Evolutionary conservation across 2,329 filamentous ascomycete genomes (phyloP).

Genomic region (Ceratocystis smalleyi): DNA sequence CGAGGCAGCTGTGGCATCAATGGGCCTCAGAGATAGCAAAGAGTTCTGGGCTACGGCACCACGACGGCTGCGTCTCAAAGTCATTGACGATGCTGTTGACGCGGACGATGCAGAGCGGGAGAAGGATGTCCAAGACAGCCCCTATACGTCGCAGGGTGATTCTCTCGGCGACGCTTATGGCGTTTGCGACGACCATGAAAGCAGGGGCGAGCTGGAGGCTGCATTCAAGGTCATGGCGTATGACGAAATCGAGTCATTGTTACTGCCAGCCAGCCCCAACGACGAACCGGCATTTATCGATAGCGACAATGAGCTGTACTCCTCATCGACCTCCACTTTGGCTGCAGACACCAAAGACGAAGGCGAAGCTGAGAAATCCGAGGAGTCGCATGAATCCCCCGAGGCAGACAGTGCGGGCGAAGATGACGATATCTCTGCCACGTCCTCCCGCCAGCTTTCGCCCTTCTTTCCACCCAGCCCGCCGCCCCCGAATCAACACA

Average conservation of each 20-base stretch:
- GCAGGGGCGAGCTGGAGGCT: slow-evolving; percentile 14
- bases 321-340: neutral
- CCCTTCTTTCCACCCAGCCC: slow-evolving; percentile 6
- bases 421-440: neutral
- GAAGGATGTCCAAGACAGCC: slow-evolving; percentile 5
- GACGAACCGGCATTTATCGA: neutral
- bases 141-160: slow-evolving; percentile 19
- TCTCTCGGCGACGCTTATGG: slow-evolving; percentile 8
- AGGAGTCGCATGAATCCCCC: neutral
- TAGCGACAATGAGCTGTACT: neutral
- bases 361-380: neutral
- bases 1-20: slow-evolving; percentile 32
- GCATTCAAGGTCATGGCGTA: slow-evolving; percentile 26
- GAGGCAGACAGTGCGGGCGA: neutral
- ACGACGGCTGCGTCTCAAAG: slow-evolving; percentile 34
- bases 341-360: neutral
- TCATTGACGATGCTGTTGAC: slow-evolving; percentile 26
- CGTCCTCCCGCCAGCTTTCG: neutral
- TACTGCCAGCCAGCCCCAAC: slow-evolving; percentile 19
- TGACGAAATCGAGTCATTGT: slow-evolving; percentile 29
- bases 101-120: slow-evolving; percentile 17
- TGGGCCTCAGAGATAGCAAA: slow-evolving; percentile 24
- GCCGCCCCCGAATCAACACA: slow-evolving; percentile 12
- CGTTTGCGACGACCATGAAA: neutral
- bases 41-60: slow-evolving; percentile 35